These are phyloP conservation scores for Ganoderma sinense DNA, from an alignment of 1,284 basidiomycete genomes.

Conservation along the genomic window DNA sequence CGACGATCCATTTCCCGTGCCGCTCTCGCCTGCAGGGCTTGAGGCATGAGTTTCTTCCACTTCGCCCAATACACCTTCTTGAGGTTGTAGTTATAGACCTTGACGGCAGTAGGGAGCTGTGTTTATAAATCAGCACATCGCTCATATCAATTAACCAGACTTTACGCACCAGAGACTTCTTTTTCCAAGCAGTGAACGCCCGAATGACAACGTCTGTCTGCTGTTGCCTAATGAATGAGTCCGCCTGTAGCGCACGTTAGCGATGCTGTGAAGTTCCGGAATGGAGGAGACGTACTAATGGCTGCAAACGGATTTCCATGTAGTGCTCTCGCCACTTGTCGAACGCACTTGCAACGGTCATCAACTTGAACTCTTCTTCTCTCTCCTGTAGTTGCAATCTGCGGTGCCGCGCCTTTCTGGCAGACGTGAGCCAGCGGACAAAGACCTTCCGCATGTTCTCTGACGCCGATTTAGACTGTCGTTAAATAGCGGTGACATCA, in stretches of 20 bases:
- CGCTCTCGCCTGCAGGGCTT: slow-evolving; percentile 65
- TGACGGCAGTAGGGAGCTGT: slow-evolving; percentile 66
- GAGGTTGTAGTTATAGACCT: slow-evolving; percentile 66
- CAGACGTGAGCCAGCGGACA: slow-evolving; percentile 69
- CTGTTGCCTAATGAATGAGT: slow-evolving; percentile 61
- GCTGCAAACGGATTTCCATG: slow-evolving; percentile 65
- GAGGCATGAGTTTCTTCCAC: slow-evolving; percentile 76
- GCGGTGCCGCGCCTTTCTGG: slow-evolving; percentile 64
- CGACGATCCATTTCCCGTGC: slow-evolving; percentile 69
- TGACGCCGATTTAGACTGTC: slow-evolving; percentile 37
- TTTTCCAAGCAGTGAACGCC: slow-evolving; percentile 76
- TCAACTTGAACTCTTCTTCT: slow-evolving; percentile 66
- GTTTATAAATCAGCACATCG: neutral
- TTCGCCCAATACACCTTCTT: slow-evolving; percentile 68
- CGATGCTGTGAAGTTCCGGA: neutral
- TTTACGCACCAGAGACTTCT: slow-evolving; percentile 68
- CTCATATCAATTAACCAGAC: neutral
- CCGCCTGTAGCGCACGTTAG: slow-evolving; percentile 59
- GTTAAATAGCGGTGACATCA: neutral
- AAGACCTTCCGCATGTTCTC: slow-evolving; percentile 75
- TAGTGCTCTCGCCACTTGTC: slow-evolving; percentile 80
- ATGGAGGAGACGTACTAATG: slow-evolving; percentile 55
- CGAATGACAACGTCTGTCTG: slow-evolving; percentile 67
- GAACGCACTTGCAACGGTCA: slow-evolving; percentile 63
- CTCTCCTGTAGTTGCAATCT: slow-evolving; percentile 63